Base-by-base conservation (phyloP, 2,329 filamentous ascomycete species). In the Colletotrichum orbiculare region DNA sequence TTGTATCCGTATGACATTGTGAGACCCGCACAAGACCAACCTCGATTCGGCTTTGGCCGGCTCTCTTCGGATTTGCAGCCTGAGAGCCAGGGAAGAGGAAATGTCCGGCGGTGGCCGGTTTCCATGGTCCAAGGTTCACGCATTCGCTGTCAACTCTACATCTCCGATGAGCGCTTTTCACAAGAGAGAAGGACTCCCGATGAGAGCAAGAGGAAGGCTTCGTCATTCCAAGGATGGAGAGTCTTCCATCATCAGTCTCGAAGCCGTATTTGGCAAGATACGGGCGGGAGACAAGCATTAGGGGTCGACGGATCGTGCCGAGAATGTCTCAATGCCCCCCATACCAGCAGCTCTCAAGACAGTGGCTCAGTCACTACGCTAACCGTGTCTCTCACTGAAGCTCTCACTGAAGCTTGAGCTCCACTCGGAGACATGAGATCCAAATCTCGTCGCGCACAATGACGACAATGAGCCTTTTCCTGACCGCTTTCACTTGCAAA, bases 211-310 rank as follows among this genome's bases (percentile, higher is more conserved):
- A 43, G 5, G 13, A 15, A 25, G 25, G 4, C 4, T 25, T 43
- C 13, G 12, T n/a, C 42, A 25, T 43, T 13, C 13, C 12, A 15
- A n/a, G 6, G 13, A 43, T 15, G 41, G 9, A 15, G 12, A 7
- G 12, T 13, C 8, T 15, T 8, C 15, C 42, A 15, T 43, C 42
- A n/a, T 43, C 13, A 43, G 13, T 15, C 42, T 15, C 12, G 25
- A 25, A 25, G 25, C 25, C 42, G 42, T 43, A 13, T 15, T 43
- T 43, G 42, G 25, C 43, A 9, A 8, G 10, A 15, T 13, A 47
- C 41, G 62, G 52, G 50, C 42, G 46, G 41, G 9, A 53, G 62
- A 6, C 58, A 62, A 56, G 58, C 62, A 65, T 56, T 52, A 62
- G 58, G 62, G 62, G 41, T 56, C 52, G 42, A 37, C 47, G 33